Evolutionary conservation across 2,329 filamentous ascomycete species (phyloP).

Genomic region (Pyrenophora teres): DNA sequence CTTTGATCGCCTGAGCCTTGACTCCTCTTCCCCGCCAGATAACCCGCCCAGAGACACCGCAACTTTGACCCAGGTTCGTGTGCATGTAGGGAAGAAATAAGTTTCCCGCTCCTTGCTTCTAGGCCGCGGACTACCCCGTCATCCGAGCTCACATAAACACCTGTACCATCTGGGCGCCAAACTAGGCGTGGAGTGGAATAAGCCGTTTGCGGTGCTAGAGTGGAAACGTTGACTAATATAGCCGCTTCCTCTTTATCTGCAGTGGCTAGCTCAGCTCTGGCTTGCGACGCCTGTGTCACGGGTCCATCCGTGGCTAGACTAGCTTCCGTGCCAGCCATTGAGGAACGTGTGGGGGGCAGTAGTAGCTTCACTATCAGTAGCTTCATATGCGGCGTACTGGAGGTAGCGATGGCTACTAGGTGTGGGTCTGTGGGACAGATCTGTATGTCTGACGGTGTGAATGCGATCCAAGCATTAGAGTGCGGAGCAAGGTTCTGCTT

Average conservation of each 20-base stretch:
- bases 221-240: slow-evolving; percentile 63
- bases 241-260: slow-evolving; percentile 64
- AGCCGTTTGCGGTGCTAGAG: slow-evolving; percentile 65
- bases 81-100: slow-evolving; percentile 56
- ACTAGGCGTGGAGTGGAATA: slow-evolving; percentile 64
- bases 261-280: slow-evolving; percentile 55
- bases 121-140: slow-evolving; percentile 66
- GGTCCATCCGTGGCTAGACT: slow-evolving; percentile 9
- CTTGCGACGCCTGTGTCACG: slow-evolving; percentile 58
- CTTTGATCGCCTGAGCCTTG: slow-evolving; percentile 13
- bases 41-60: slow-evolving; percentile 62
- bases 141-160: slow-evolving; percentile 68
- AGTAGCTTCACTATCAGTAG: slow-evolving; percentile 63
- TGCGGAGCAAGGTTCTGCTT: slow-evolving; percentile 66
- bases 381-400: slow-evolving; percentile 65
- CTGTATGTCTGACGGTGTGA: slow-evolving; percentile 63
- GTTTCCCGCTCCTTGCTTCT: slow-evolving; percentile 63
- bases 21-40: slow-evolving; percentile 39
- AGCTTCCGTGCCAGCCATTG: slow-evolving; percentile 4
- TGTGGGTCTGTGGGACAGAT: slow-evolving; percentile 60
- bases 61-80: slow-evolving; percentile 64
- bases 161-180: slow-evolving; percentile 66
- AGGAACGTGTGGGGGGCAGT: slow-evolving; percentile 49
- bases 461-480: slow-evolving; percentile 67
- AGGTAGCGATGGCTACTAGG: slow-evolving; percentile 64